Conservation (phyloP, 352 stramenopile genomes). For the Achlya hypogyna region DNA sequence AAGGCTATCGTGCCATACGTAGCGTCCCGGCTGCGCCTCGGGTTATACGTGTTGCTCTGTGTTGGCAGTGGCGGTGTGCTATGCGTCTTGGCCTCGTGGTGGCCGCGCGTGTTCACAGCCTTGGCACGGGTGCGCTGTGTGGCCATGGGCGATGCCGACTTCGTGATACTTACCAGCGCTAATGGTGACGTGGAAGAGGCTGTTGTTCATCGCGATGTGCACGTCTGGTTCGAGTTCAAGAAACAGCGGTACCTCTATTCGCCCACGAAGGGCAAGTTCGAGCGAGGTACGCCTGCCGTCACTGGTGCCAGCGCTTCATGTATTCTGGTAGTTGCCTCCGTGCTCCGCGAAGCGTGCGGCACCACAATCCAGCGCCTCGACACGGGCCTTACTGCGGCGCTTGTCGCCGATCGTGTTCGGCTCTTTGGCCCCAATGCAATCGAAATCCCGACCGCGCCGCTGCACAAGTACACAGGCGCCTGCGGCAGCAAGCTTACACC, state of each 20-base stretch:
- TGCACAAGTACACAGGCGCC: conserved; percentile 21
- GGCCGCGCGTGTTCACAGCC: conserved; percentile 46
- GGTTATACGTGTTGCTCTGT: conserved; percentile 35
- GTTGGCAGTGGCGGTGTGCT: conserved; percentile 36
- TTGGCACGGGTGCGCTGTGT: conserved; percentile 38
- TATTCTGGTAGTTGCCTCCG: conserved; percentile 31
- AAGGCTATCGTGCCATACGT: conserved; percentile 35
- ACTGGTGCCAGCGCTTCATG: neutral
- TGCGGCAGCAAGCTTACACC: neutral
- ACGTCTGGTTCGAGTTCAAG: conserved; percentile 54
- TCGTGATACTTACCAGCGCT: conserved; percentile 42
- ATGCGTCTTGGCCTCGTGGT: conserved; percentile 37
- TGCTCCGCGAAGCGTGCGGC: conserved; percentile 38
- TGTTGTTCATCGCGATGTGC: conserved; percentile 32
- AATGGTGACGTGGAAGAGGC: conserved; percentile 32
- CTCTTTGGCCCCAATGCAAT: conserved; percentile 56
- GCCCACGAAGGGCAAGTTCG: conserved; percentile 37
- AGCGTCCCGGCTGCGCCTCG: conserved; percentile 27
- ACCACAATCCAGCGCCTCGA: conserved; percentile 27
- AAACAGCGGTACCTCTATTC: conserved; percentile 64
- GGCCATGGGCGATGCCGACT: conserved; percentile 36
- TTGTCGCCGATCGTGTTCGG: conserved; percentile 30
- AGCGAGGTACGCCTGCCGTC: conserved; percentile 20
- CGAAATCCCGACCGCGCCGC: conserved; percentile 37
- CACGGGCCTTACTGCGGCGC: conserved; percentile 25